A percentile compares a stretch with the other conserved stretches of the same genome.
These are phyloP conservation scores for Drosera spatulata DNA, from an alignment of 179 eudicot genomes.

Conservation along the genomic window DNA sequence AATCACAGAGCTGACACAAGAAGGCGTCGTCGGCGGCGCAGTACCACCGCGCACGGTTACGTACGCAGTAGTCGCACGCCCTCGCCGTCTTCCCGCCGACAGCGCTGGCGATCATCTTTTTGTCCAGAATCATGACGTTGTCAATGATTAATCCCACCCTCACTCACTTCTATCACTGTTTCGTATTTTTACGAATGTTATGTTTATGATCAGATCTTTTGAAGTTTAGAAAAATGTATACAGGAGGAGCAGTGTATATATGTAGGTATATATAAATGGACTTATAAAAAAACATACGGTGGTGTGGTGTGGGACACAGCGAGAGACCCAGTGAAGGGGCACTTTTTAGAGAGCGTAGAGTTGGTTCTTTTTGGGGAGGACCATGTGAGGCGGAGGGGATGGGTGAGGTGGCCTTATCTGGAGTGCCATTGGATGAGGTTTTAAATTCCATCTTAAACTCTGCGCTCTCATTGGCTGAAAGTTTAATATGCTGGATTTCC, in stretches of 20 bases:
- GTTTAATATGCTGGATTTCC: slow-evolving; percentile 2
- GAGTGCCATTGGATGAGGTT: slow-evolving; percentile 2
- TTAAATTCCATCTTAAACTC: slow-evolving; percentile 1
- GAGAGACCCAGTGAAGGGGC: background rate
- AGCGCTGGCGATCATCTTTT: slow-evolving; percentile 28
- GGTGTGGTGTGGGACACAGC: background rate
- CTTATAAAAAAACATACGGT: too few species aligned
- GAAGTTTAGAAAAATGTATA: too few species aligned
- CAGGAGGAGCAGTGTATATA: too few species aligned
- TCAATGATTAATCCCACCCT: too few species aligned
- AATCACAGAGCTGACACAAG: slow-evolving; percentile 52
- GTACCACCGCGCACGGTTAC: slow-evolving; percentile 49
- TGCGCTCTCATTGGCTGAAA: slow-evolving; percentile 5
- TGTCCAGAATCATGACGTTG: slow-evolving; percentile 9
- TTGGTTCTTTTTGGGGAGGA: too few species aligned
- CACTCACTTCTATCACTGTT: too few species aligned
- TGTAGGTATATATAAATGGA: too few species aligned
- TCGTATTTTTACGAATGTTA: too few species aligned
- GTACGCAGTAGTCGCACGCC: slow-evolving; percentile 52
- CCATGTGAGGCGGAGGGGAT: background rate
- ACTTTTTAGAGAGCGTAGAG: background rate
- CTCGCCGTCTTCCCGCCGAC: slow-evolving; percentile 48
- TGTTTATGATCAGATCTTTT: too few species aligned
- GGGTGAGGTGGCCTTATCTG: background rate
- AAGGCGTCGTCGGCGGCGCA: slow-evolving; percentile 69